phyloP scores from a whole-genome alignment of 2,329 filamentous ascomycete genomes.

The Cytospora leucostoma region DNA sequence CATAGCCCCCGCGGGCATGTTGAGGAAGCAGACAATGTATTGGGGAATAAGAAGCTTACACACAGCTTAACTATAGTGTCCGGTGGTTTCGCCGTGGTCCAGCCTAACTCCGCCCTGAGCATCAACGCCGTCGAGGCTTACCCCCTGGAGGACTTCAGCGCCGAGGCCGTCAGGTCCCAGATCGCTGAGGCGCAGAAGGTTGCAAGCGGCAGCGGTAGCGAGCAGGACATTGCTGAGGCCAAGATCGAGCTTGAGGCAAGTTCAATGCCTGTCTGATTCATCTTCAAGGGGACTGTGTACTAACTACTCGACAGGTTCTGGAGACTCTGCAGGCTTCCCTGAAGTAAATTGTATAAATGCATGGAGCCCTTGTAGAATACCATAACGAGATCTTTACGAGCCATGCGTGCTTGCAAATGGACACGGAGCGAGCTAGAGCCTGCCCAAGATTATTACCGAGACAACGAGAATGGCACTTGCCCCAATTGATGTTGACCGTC shows the following conservation, averaged over 20 bases:
- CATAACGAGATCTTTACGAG: constrained; percentile 17
- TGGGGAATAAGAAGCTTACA: constrained; percentile 16
- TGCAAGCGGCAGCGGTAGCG: constrained; percentile 83
- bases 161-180: constrained; percentile 84
- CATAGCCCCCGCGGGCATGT: not conserved
- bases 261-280: not conserved
- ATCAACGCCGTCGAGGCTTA: constrained; percentile 98
- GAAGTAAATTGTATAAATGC: constrained; percentile 62
- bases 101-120: constrained; percentile 92
- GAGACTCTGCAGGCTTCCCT: constrained; percentile 79
- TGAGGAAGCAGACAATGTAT: not conserved
- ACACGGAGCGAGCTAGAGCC: constrained; percentile 34
- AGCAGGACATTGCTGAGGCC: constrained; percentile 96
- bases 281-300: constrained; percentile 40
- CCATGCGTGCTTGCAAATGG: not conserved
- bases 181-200: constrained; percentile 96
- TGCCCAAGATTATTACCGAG: not conserved
- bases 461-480: not conserved
- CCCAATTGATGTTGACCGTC: constrained; percentile 15
- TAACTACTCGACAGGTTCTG: constrained; percentile 61
- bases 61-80: constrained; percentile 63
- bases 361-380: constrained; percentile 41
- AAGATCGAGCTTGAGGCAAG: constrained; percentile 98
- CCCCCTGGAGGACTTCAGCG: constrained; percentile 93
- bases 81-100: constrained; percentile 94